These are phyloP conservation scores for Rosa persica DNA, from an alignment of 306 rosid species.

Conservation along the genomic window DNA sequence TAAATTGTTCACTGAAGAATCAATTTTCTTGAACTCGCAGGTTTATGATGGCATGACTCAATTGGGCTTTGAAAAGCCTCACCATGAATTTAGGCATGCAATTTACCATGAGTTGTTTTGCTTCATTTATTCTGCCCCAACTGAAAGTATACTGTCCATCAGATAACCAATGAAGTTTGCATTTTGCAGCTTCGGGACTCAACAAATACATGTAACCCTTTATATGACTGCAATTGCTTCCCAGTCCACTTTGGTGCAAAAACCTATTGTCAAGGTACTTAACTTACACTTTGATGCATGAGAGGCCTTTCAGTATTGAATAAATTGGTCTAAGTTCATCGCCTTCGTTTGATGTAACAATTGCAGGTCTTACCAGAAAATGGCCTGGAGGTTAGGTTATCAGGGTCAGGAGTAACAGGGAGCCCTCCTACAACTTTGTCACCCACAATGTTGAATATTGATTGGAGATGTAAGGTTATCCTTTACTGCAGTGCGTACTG, in stretches of 20 bases:
- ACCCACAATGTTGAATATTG: slow-evolving; percentile 69
- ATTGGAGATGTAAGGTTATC: slow-evolving; percentile 86
- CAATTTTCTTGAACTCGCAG: slow-evolving; percentile 46
- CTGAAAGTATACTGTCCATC: background rate
- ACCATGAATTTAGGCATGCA: slow-evolving; percentile 65
- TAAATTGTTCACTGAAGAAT: slow-evolving; percentile 13
- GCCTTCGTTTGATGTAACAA: slow-evolving; percentile 28
- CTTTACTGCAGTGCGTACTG: slow-evolving; percentile 20
- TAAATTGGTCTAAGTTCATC: background rate
- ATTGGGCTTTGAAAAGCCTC: slow-evolving; percentile 68
- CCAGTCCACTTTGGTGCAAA: slow-evolving; percentile 71
- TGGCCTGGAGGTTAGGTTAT: slow-evolving; percentile 64
- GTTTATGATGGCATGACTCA: slow-evolving; percentile 92
- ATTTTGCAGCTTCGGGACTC: slow-evolving; percentile 64
- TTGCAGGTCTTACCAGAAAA: slow-evolving; percentile 64
- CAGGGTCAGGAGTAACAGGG: slow-evolving; percentile 78
- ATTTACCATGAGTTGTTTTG: slow-evolving; percentile 21
- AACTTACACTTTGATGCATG: slow-evolving; percentile 21
- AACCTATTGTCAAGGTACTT: slow-evolving; percentile 65
- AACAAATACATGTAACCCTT: slow-evolving; percentile 62
- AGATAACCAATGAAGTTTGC: slow-evolving; percentile 23
- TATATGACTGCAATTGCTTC: slow-evolving; percentile 87
- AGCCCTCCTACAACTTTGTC: slow-evolving; percentile 88
- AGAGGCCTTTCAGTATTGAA: slow-evolving; percentile 19
- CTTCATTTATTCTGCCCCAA: slow-evolving; percentile 4